Percentiles rank a stretch among this genome's conserved stretches.
These are phyloP conservation scores for Rosellinia necatrix DNA, from an alignment of 2,329 filamentous ascomycete genomes.

Conservation along the genomic window DNA sequence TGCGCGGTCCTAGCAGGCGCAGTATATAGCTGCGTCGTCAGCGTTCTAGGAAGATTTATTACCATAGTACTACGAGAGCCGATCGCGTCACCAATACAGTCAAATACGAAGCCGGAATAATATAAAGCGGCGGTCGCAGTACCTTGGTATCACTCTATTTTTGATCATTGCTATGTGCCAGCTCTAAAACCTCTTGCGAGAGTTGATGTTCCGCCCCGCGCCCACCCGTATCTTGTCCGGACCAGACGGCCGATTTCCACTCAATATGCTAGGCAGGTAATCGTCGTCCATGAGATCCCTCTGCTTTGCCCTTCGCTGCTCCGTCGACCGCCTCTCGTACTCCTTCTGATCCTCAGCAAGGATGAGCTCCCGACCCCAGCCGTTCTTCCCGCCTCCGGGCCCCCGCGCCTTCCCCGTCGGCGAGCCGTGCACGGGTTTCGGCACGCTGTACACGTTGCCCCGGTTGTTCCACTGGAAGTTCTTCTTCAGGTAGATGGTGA, in stretches of 20 bases:
- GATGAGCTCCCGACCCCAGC: slow-evolving; percentile 84
- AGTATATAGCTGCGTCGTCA: no score
- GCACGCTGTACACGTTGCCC: slow-evolving; percentile 89
- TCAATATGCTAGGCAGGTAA: slow-evolving; percentile 83
- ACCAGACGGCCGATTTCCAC: slow-evolving; percentile 69
- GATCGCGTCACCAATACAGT: background rate
- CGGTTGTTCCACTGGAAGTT: slow-evolving; percentile 97
- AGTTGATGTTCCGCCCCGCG: slow-evolving; percentile 85
- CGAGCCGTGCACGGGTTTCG: slow-evolving; percentile 83
- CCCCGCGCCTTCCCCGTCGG: slow-evolving; percentile 74
- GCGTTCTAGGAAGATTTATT: no score
- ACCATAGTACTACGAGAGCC: no score
- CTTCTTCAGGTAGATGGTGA: slow-evolving; percentile 85
- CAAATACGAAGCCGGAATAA: background rate
- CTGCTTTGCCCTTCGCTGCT: slow-evolving; percentile 69
- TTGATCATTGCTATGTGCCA: background rate
- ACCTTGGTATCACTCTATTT: slow-evolving; percentile 31
- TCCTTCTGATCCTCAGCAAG: slow-evolving; percentile 97
- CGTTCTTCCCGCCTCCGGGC: slow-evolving; percentile 76
- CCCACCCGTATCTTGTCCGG: slow-evolving; percentile 76
- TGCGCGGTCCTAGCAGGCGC: no score
- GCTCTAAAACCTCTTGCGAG: slow-evolving; percentile 59
- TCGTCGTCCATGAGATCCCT: slow-evolving; percentile 94
- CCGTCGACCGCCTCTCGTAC: slow-evolving; percentile 67
- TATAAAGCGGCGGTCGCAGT: no score